Base-by-base conservation (phyloP, 2,329 filamentous ascomycete species). In the Alternaria dauci region DNA sequence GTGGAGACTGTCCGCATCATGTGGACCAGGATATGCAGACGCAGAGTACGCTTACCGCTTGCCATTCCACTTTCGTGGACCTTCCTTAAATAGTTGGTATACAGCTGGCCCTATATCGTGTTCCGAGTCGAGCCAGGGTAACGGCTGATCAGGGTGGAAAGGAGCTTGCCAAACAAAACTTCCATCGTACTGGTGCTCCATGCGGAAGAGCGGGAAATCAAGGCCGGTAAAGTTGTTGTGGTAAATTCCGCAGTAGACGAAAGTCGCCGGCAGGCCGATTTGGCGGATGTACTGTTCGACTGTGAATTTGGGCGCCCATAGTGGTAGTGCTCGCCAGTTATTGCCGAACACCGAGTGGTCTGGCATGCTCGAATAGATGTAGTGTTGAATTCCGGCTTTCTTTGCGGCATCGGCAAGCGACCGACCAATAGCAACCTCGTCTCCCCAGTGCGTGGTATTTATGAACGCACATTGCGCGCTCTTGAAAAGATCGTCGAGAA, bases 151-250 rank as follows among this genome's bases (percentile, higher is more conserved):
- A 2, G 93, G 91, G 71, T 97, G 92, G 78, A 98, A 98, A 0
- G 95, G 95, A 2, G 94, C 94, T 74, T 93, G 89, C 95, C 95
- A 98, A 59, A 90, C 83, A 76, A 97, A 97, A 55, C 91, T 93
- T 18, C 92, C 93, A 71, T 97, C 93, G 1, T 84, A 79, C 78
- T 93, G 89, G 47, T 96, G 82, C 65, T 96, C 93, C 91, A 97
- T 96, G 81, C 94, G 95, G 82, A 98, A 98, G 4, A 98, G 85
- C 1, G 95, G 95, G 75, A 97, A 98, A 1, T 88, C 89, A 32
- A 97, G 85, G 47, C 92, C 95, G 30, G 94, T 98, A 80, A 98
- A 99, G 78, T 99, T 98, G 81, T 98, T 98, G 84, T 98, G 97
- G 84, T 98, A 99, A 71, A 97, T 97, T 61, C 94, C 95, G 9